Conservation (phyloP, 139 green algal species). For the Chlorella sp. region DNA sequence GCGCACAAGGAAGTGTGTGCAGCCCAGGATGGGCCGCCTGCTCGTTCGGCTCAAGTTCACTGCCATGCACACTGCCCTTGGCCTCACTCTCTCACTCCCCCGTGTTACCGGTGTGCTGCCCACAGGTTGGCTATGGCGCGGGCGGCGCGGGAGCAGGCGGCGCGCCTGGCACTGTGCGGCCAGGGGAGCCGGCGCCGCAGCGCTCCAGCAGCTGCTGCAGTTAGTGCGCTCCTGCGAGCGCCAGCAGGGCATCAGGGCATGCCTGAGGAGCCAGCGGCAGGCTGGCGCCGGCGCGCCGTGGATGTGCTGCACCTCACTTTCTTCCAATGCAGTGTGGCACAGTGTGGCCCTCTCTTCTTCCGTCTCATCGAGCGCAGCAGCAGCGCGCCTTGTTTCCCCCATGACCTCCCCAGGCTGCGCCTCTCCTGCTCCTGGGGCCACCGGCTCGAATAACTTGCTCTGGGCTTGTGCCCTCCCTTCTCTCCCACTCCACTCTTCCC, state of each 20-base stretch:
- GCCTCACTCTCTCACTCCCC: no score
- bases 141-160: slow-evolving; percentile 42
- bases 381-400: no score
- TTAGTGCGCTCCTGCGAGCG: not conserved
- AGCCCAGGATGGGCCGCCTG: not conserved
- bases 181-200: slow-evolving; percentile 35
- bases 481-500: not conserved
- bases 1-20: no score
- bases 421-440: not conserved
- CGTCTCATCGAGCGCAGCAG: no score
- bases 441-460: no score
- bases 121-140: slow-evolving; percentile 81
- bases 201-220: slow-evolving; percentile 29
- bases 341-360: not conserved
- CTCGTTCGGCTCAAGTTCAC: no score
- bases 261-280: not conserved
- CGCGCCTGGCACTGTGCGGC: slow-evolving; percentile 41
- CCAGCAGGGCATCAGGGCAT: not conserved
- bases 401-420: no score
- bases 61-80: not conserved
- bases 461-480: not conserved
- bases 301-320: not conserved
- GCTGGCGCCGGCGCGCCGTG: no score
- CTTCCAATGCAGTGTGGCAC: not conserved
- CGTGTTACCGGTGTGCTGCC: no score